Conservation (phyloP, 306 rosid species). For the Cucumis cinereus region DNA sequence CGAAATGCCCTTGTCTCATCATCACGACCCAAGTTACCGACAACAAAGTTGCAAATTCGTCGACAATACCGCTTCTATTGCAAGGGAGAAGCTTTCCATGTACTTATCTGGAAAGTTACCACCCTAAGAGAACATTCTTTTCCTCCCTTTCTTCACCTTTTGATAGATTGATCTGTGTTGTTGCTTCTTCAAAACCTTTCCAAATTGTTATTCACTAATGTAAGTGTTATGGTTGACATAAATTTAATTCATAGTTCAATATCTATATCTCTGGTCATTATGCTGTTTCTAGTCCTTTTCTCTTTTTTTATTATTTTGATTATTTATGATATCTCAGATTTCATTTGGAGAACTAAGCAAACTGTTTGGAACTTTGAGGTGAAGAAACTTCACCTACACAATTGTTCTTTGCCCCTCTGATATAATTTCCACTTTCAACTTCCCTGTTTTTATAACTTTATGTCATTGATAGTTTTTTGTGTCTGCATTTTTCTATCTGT, state of each 20-base stretch:
- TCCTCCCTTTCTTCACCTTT: neutral
- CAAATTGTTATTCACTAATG: neutral
- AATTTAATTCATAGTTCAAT: neutral
- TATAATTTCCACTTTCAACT: neutral
- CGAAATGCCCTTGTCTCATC: conserved; percentile 30
- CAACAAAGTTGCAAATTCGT: conserved; percentile 49
- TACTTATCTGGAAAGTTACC: conserved; percentile 31
- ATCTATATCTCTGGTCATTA: neutral
- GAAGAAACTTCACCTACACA: neutral
- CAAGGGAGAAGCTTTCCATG: conserved; percentile 54
- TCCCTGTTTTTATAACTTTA: neutral
- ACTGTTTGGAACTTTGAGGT: neutral
- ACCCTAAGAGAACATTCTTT: conserved; percentile 7
- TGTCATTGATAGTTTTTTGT: neutral
- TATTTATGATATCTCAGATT: neutral
- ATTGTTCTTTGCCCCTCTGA: neutral
- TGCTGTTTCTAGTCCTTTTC: neutral
- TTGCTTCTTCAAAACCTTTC: neutral
- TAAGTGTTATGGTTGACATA: conserved; percentile 1
- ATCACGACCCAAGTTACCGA: conserved; percentile 55
- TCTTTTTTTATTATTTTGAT: no score
- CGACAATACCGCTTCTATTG: conserved; percentile 22
- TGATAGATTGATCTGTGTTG: conserved; percentile 1
- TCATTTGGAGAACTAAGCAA: neutral
- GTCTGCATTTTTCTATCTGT: neutral